Percentiles rank a stretch among this genome's conserved stretches.
phyloP scores from a whole-genome alignment of 495 filamentous ascomycete genomes.

The Tuber brumale region DNA sequence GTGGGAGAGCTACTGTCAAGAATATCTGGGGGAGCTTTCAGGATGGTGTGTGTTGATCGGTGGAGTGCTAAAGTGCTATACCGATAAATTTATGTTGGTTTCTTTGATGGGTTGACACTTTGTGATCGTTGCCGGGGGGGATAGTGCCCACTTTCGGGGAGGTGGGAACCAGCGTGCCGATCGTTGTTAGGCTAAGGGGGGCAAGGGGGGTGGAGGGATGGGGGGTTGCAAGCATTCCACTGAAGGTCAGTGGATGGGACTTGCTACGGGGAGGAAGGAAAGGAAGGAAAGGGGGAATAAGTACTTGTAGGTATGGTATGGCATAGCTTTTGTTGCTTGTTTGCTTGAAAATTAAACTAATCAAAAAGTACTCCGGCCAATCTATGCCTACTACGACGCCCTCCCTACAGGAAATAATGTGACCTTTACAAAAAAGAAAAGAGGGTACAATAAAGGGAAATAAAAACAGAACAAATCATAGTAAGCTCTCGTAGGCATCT shows the following conservation, averaged over 20 bases:
- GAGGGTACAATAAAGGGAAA: not conserved
- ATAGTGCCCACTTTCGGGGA: conserved; percentile 72
- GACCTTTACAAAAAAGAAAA: conserved; percentile 3
- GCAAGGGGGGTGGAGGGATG: conserved; percentile 70
- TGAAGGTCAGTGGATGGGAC: conserved; percentile 66
- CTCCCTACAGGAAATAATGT: conserved; percentile 5
- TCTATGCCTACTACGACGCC: not conserved
- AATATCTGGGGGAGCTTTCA: conserved; percentile 72
- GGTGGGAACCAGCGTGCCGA: conserved; percentile 60
- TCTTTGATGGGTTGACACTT: conserved; percentile 79
- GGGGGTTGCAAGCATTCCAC: too few relatives aligned
- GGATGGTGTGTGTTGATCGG: conserved; percentile 53
- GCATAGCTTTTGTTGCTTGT: conserved; percentile 12
- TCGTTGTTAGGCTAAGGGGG: conserved; percentile 76
- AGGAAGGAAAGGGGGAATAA: conserved; percentile 10
- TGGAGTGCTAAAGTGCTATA: conserved; percentile 64
- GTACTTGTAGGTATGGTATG: conserved; percentile 14
- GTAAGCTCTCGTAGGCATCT: conserved; percentile 73
- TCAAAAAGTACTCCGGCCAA: conserved; percentile 2
- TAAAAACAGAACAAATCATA: conserved; percentile 46
- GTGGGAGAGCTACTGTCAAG: conserved; percentile 80
- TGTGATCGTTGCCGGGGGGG: conserved; percentile 76
- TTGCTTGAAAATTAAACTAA: conserved; percentile 10
- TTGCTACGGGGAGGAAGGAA: conserved; percentile 38
- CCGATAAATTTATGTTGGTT: too few relatives aligned